Conservation (phyloP, 2,329 filamentous ascomycete species). For the Epichloe uncinata region DNA sequence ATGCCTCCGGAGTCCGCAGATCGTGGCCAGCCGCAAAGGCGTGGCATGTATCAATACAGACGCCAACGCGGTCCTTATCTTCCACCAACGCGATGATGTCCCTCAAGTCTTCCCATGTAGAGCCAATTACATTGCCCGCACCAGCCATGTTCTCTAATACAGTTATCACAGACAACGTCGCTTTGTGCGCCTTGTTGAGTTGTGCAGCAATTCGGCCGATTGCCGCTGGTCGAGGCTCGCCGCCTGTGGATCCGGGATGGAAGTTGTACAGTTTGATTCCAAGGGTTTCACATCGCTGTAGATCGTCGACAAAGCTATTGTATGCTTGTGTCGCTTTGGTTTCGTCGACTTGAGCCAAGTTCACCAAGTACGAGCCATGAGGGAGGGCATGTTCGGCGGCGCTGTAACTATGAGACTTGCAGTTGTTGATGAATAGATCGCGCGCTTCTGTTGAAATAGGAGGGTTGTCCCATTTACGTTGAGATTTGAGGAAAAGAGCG, state of each 20-base stretch:
- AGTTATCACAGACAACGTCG: slow-evolving; percentile 63
- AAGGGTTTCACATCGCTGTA: slow-evolving; percentile 70
- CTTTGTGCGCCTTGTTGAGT: slow-evolving; percentile 69
- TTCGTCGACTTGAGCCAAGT: slow-evolving; percentile 73
- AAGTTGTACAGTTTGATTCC: slow-evolving; percentile 93
- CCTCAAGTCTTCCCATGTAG: slow-evolving; percentile 70
- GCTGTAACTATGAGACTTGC: slow-evolving; percentile 58
- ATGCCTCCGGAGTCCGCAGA: slow-evolving; percentile 60
- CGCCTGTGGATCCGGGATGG: slow-evolving; percentile 76
- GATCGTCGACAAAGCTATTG: slow-evolving; percentile 72
- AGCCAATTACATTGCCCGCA: slow-evolving; percentile 74
- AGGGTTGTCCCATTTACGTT: slow-evolving; percentile 86
- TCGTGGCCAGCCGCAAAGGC: slow-evolving; percentile 92
- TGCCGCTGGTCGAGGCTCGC: slow-evolving; percentile 52
- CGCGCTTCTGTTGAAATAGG: slow-evolving; percentile 55
- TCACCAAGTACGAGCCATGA: slow-evolving; percentile 93
- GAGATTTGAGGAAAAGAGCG: slow-evolving; percentile 89
- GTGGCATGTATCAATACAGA: slow-evolving; percentile 95
- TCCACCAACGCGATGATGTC: slow-evolving; percentile 71
- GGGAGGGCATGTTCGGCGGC: slow-evolving; percentile 64
- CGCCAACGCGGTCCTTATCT: slow-evolving; percentile 73
- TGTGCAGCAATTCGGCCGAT: slow-evolving; percentile 67
- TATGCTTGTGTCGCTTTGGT: slow-evolving; percentile 79
- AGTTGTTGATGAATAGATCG: slow-evolving; percentile 55
- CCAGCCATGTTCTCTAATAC: slow-evolving; percentile 95